These are phyloP conservation scores for Barbatosphaeria neglecta DNA, from an alignment of 495 filamentous ascomycete species.

Conservation along the genomic window DNA sequence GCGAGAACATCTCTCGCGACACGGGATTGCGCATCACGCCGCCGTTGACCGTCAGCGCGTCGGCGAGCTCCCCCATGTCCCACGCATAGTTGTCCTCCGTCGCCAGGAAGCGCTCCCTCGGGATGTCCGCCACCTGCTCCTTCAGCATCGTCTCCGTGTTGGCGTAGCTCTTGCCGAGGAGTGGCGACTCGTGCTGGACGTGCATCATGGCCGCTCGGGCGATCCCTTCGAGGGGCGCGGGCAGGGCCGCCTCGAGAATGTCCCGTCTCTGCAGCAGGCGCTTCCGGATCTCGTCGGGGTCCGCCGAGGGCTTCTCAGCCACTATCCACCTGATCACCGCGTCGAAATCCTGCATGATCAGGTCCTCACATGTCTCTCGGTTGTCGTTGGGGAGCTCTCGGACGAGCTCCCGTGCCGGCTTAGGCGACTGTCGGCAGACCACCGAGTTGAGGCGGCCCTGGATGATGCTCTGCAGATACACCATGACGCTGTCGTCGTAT, in stretches of 20 bases:
- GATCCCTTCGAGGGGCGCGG: background rate
- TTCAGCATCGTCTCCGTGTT: slow-evolving; percentile 16
- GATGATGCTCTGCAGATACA: background rate
- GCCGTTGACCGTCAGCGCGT: slow-evolving; percentile 6
- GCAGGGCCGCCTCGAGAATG: background rate
- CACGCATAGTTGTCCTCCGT: slow-evolving; percentile 24
- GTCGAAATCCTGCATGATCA: background rate
- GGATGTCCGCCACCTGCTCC: slow-evolving; percentile 12
- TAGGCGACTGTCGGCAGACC: background rate
- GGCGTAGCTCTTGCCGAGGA: slow-evolving; percentile 7
- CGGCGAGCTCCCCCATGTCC: slow-evolving; percentile 22
- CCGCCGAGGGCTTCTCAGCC: background rate
- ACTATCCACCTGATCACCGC: background rate
- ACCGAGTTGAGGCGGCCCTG: background rate
- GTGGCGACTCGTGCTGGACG: background rate
- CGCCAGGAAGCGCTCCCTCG: slow-evolving; percentile 11
- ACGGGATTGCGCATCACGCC: slow-evolving; percentile 24
- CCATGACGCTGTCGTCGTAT: background rate
- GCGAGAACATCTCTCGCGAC: slow-evolving; percentile 17
- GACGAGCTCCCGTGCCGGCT: background rate
- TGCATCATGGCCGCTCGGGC: background rate
- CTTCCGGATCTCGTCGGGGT: background rate
- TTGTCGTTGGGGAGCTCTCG: background rate
- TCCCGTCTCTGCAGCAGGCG: background rate
- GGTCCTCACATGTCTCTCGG: background rate